phyloP scores from a whole-genome alignment of 805 yeast species.

The Candida alai region DNA sequence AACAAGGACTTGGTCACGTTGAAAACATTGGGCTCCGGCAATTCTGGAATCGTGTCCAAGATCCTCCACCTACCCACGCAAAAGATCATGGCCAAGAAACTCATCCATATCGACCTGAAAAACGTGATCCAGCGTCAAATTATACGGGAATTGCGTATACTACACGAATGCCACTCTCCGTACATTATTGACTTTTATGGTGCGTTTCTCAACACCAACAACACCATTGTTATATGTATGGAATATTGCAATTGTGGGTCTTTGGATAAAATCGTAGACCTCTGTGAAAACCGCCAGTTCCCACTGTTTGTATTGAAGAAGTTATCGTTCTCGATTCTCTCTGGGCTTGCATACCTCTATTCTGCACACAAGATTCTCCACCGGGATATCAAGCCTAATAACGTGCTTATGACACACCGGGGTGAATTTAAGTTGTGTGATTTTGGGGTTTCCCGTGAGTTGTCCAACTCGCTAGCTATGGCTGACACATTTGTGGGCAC shows the following conservation, averaged over 20 bases:
- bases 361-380: slow-evolving; percentile 85
- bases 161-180: slow-evolving; percentile 84
- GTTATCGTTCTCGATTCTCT: slow-evolving; percentile 69
- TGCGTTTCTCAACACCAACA: slow-evolving; percentile 62
- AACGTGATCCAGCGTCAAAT: slow-evolving; percentile 77
- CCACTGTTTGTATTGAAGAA: slow-evolving; percentile 69
- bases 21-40: slow-evolving; percentile 85
- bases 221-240: slow-evolving; percentile 86
- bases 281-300: slow-evolving; percentile 33
- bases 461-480: slow-evolving; percentile 75
- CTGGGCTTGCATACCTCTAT: slow-evolving; percentile 80
- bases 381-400: slow-evolving; percentile 93
- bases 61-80: slow-evolving; percentile 87
- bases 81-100: slow-evolving; percentile 84
- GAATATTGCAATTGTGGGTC: slow-evolving; percentile 96
- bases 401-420: slow-evolving; percentile 78
- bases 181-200: slow-evolving; percentile 90
- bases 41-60: slow-evolving; percentile 88
- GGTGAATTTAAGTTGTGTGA: slow-evolving; percentile 93
- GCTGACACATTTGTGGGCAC: slow-evolving; percentile 99
- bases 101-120: slow-evolving; percentile 81
- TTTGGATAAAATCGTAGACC: slow-evolving; percentile 70
- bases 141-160: slow-evolving; percentile 79
- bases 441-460: slow-evolving; percentile 92
- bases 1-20: slow-evolving; percentile 68